These are phyloP conservation scores for Aspergillus sp. DNA, from an alignment of 2,329 filamentous ascomycete species.

Conservation along the genomic window DNA sequence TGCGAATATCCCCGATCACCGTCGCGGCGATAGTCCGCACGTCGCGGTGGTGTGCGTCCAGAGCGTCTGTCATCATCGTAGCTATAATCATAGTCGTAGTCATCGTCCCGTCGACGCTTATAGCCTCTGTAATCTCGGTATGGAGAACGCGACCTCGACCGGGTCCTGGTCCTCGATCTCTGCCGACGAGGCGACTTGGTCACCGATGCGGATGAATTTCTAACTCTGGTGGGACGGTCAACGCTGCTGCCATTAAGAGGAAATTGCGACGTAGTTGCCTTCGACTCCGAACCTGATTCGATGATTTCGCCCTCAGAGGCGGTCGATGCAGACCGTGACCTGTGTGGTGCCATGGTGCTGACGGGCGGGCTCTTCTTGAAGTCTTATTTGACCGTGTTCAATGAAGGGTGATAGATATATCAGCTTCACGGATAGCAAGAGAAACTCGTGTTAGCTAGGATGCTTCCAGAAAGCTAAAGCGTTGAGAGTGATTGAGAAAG, in stretches of 20 bases:
- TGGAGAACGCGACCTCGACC: slow-evolving; percentile 43
- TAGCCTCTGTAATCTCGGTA: slow-evolving; percentile 41
- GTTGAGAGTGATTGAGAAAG: slow-evolving; percentile 39
- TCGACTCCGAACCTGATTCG: slow-evolving; percentile 69
- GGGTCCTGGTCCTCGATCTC: slow-evolving; percentile 48
- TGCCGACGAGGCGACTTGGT: slow-evolving; percentile 59
- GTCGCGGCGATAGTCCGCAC: slow-evolving; percentile 40
- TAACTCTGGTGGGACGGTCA: slow-evolving; percentile 89
- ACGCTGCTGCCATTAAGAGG: slow-evolving; percentile 75
- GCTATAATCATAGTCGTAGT: slow-evolving; percentile 28
- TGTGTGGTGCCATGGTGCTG: slow-evolving; percentile 49
- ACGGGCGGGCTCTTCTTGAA: background rate
- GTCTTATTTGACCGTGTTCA: background rate
- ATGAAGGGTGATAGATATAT: slow-evolving; percentile 1
- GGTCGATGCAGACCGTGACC: slow-evolving; percentile 56
- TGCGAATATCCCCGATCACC: slow-evolving; percentile 44
- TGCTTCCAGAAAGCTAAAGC: slow-evolving; percentile 25
- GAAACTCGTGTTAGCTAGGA: slow-evolving; percentile 37
- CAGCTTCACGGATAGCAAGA: slow-evolving; percentile 25
- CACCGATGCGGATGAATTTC: slow-evolving; percentile 51
- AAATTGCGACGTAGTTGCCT: slow-evolving; percentile 84
- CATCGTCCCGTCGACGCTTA: slow-evolving; percentile 44
- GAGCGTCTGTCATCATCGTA: slow-evolving; percentile 22
- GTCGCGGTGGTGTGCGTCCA: slow-evolving; percentile 33
- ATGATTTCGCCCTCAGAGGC: slow-evolving; percentile 87